Conservation (phyloP, 257 asterid species). For the Nicotiana sylvestris region DNA sequence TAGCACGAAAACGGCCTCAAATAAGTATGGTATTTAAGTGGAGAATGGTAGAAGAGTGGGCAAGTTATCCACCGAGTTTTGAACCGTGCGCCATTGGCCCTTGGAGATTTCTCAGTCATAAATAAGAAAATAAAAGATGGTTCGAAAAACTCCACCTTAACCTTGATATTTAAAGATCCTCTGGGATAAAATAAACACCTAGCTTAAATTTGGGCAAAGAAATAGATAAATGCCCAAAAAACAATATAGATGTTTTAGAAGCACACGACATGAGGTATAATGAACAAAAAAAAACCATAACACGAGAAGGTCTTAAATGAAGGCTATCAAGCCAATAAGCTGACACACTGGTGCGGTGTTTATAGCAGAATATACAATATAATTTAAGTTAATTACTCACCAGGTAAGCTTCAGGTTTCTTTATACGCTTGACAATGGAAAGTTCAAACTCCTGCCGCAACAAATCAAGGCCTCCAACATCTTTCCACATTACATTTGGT, state of each 20-base stretch:
- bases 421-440: slow-evolving; percentile 53
- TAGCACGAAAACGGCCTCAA: neutral
- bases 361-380: neutral
- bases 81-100: too few relatives aligned
- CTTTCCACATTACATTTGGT: slow-evolving; percentile 88
- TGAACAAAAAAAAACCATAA: neutral
- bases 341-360: neutral
- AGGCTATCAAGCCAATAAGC: neutral
- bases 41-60: too few relatives aligned
- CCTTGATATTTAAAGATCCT: neutral
- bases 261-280: neutral
- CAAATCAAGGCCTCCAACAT: slow-evolving; percentile 77
- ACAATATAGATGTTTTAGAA: neutral
- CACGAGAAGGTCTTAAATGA: neutral
- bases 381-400: slow-evolving; percentile 29
- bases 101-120: too few relatives aligned
- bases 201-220: neutral
- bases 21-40: too few relatives aligned
- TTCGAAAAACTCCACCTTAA: neutral
- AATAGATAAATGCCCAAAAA: neutral
- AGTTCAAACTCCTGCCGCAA: slow-evolving; percentile 64
- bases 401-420: slow-evolving; percentile 69
- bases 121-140: too few relatives aligned
- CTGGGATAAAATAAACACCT: neutral
- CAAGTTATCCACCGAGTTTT: too few relatives aligned